Percentiles rank a stretch among this genome's conserved stretches.
Evolutionary conservation across 225 moss, liverwort and hornwort genomes (phyloP).

Genomic region (Polytrichum commune): DNA sequence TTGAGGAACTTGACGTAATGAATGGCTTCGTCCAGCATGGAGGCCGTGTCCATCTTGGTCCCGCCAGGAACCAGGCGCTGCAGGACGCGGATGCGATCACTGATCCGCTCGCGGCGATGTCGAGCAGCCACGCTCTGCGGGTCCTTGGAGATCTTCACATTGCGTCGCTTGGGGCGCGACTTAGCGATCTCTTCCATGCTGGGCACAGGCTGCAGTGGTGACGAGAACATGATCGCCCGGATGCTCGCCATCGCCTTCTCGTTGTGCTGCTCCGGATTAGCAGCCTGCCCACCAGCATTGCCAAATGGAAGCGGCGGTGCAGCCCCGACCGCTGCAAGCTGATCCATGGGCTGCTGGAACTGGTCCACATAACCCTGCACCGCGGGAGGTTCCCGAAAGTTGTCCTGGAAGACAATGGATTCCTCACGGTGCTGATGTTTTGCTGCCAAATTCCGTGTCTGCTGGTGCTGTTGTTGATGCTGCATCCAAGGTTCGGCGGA

Average conservation of each 20-base stretch:
- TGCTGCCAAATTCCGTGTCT: neutral
- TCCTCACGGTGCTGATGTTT: neutral
- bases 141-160: slow-evolving; percentile 83
- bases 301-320: slow-evolving; percentile 5
- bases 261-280: neutral
- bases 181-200: slow-evolving; percentile 58
- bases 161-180: slow-evolving; percentile 74
- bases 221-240: slow-evolving; percentile 24
- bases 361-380: slow-evolving; percentile 3
- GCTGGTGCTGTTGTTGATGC: slow-evolving; percentile 19
- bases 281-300: neutral
- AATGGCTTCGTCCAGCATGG: slow-evolving; percentile 89
- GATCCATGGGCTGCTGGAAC: slow-evolving; percentile 11
- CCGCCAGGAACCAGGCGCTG: slow-evolving; percentile 85
- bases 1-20: slow-evolving; percentile 75
- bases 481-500: slow-evolving; percentile 27
- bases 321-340: slow-evolving; percentile 12
- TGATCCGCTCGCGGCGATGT: slow-evolving; percentile 73
- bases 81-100: slow-evolving; percentile 74
- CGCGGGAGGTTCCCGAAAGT: neutral
- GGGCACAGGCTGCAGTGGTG: slow-evolving; percentile 28
- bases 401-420: slow-evolving; percentile 9
- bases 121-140: slow-evolving; percentile 87
- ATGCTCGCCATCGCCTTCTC: slow-evolving; percentile 4
- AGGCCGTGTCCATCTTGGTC: slow-evolving; percentile 87